Percentiles rank a stretch among this genome's conserved stretches.
phyloP scores from a whole-genome alignment of 1,284 basidiomycete species.

The Sporisorium reilianum region DNA sequence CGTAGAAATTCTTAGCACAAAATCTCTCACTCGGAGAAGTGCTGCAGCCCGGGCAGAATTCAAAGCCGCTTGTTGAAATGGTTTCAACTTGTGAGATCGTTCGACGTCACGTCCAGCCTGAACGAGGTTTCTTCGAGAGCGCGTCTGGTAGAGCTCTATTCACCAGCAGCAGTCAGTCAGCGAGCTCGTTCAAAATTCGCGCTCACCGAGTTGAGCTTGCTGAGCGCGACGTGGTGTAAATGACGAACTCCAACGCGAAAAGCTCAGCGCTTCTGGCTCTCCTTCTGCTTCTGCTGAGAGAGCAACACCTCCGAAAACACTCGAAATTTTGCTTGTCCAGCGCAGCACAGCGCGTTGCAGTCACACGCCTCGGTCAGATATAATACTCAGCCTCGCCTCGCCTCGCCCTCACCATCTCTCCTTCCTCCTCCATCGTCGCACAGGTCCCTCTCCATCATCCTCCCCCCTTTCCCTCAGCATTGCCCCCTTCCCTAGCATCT shows the following conservation, averaged over 20 bases:
- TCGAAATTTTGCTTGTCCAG: constrained; percentile 19
- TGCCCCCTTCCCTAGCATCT: constrained; percentile 4
- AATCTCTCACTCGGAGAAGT: constrained; percentile 15
- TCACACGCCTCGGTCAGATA: constrained; percentile 21
- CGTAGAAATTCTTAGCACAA: neutral
- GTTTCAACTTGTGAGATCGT: neutral
- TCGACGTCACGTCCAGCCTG: constrained; percentile 2
- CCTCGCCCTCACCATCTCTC: constrained; percentile 9
- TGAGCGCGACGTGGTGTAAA: constrained; percentile 37
- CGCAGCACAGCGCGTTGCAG: constrained; percentile 11
- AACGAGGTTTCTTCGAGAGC: constrained; percentile 3
- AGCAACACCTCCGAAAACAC: constrained; percentile 37
- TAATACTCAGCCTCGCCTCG: constrained; percentile 30
- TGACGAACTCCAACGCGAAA: constrained; percentile 23
- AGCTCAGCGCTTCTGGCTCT: constrained; percentile 15
- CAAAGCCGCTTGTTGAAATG: constrained; percentile 1
- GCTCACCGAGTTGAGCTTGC: constrained; percentile 5
- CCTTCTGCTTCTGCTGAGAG: constrained; percentile 3
- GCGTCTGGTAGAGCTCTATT: neutral
- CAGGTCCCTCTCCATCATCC: constrained; percentile 19
- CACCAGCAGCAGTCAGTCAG: neutral
- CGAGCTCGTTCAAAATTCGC: neutral
- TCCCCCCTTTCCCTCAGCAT: constrained; percentile 1
- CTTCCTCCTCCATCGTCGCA: constrained; percentile 47
- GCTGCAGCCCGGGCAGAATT: constrained; percentile 10